Evolutionary conservation across 2,329 filamentous ascomycete genomes (phyloP), one percentile per base, ranked within the genome.

Genomic region (Diaporthe aspalathi): DNA sequence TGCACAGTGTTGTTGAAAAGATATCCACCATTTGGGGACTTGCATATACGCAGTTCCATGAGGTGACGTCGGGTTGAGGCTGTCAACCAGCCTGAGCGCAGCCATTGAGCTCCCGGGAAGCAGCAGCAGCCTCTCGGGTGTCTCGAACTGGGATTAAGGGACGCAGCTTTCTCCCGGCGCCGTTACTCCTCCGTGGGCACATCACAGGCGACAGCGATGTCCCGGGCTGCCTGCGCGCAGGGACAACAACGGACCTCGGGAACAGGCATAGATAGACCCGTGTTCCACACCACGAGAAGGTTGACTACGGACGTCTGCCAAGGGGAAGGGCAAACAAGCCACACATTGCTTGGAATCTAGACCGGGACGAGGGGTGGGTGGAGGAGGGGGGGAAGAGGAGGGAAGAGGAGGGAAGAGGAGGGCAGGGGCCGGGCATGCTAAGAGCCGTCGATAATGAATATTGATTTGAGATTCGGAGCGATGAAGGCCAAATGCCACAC

Each of bases 41-140:
- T 68, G 66, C 66, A 68, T 68, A 68, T 68, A 56, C 57, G 66
- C 66, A 68, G 52, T 40, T 47, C 40, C 24, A 57, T 49, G 52
- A 67, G 63, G 52, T 56, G 54, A 57, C 40, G 52, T 49, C 49
- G 52, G 49, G 49, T 57, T 68, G 52, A 68, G 52, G 66, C 66
- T 68, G 38, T 68, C 52, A 62, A 62, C 22, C 57, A 27, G 40
- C 57, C 16, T 47, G 16, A 32, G 40, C 27, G 24, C 57, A 47
- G 40, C 40, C 57, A 47, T 35, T n/a, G 38, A 29, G 57, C 57
- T 32, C 40, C 57, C 57, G 57, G 57, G 27, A 62, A n/a, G n/a
- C n/a, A n/a, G n/a, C n/a, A 62, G 57, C 27, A 47, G 32, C 40
- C 27, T 32, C 57, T 62, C 57, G 57, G 57, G 9, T 62, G n/a